Evolutionary conservation across 1,139 yeast species (phyloP).

Genomic region (Diutina sp.): DNA sequence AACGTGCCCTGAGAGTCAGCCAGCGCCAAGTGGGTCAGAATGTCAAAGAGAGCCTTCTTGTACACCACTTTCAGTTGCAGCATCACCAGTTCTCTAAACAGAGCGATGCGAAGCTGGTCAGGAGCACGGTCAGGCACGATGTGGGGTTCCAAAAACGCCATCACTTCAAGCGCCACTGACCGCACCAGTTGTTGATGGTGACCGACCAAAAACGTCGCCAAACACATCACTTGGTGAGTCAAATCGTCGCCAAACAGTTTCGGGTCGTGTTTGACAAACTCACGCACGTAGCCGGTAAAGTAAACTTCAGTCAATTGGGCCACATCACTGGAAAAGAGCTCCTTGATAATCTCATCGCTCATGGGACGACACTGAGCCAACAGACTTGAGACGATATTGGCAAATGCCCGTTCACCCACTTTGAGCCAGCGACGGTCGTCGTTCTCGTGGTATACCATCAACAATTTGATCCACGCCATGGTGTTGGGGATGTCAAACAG

Average conservation of each 20-base stretch:
- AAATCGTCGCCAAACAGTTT: conserved; percentile 20
- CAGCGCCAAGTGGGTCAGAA: conserved; percentile 51
- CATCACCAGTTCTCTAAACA: conserved; percentile 19
- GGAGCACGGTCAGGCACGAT: background rate
- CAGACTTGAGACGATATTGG: conserved; percentile 51
- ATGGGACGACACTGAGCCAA: conserved; percentile 14
- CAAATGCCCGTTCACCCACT: conserved; percentile 62
- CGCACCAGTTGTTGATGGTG: conserved; percentile 50
- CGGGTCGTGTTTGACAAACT: conserved; percentile 28
- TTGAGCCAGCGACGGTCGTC: conserved; percentile 5
- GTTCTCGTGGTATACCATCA: conserved; percentile 42
- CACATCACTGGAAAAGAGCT: conserved; percentile 60
- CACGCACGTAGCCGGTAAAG: conserved; percentile 58
- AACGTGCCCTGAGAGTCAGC: conserved; percentile 46
- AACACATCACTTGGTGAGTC: conserved; percentile 47
- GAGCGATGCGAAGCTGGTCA: background rate
- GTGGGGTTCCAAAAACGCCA: background rate
- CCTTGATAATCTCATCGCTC: conserved; percentile 43
- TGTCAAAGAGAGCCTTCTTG: conserved; percentile 61
- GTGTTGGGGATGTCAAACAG: conserved; percentile 63
- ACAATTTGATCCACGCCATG: conserved; percentile 68
- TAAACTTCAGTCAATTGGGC: conserved; percentile 48
- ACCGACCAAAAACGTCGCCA: conserved; percentile 60
- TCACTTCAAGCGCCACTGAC: conserved; percentile 39
- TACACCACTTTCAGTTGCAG: conserved; percentile 63